Conservation (phyloP, 2,329 filamentous ascomycete genomes). For the Epichloe amarillans region DNA sequence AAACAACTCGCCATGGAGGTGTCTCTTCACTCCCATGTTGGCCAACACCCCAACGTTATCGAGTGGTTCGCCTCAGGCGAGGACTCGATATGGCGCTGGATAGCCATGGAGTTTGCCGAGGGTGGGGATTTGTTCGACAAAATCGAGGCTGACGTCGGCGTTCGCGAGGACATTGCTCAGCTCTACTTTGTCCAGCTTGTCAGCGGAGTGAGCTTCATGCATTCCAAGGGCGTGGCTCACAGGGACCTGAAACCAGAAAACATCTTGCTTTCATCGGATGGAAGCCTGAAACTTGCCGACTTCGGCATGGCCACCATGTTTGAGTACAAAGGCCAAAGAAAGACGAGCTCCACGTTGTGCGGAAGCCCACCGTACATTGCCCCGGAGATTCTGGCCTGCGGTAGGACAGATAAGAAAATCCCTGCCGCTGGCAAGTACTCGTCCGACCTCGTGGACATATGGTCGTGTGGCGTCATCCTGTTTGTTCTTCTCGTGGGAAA, state of each 20-base stretch:
- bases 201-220: slow-evolving; percentile 84
- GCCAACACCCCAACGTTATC: slow-evolving; percentile 85
- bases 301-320: slow-evolving; percentile 95
- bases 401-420: slow-evolving; percentile 31
- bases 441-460: slow-evolving; percentile 78
- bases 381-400: slow-evolving; percentile 64
- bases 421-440: slow-evolving; percentile 47
- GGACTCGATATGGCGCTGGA: slow-evolving; percentile 83
- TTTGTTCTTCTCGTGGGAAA: slow-evolving; percentile 93
- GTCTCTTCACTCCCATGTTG: slow-evolving; percentile 75
- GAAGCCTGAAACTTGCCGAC: slow-evolving; percentile 86
- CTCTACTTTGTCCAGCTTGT: slow-evolving; percentile 91
- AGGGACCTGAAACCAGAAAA: slow-evolving; percentile 91
- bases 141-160: slow-evolving; percentile 92
- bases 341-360: slow-evolving; percentile 78
- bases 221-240: slow-evolving; percentile 89
- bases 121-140: slow-evolving; percentile 98
- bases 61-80: slow-evolving; percentile 82
- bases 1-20: slow-evolving; percentile 91
- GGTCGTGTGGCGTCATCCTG: slow-evolving; percentile 96
- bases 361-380: slow-evolving; percentile 96
- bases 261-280: slow-evolving; percentile 72
- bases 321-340: slow-evolving; percentile 70
- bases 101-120: slow-evolving; percentile 93
- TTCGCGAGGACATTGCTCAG: slow-evolving; percentile 89